These are phyloP conservation scores for Cajanus cajan DNA, from an alignment of 306 rosid species.

Conservation along the genomic window DNA sequence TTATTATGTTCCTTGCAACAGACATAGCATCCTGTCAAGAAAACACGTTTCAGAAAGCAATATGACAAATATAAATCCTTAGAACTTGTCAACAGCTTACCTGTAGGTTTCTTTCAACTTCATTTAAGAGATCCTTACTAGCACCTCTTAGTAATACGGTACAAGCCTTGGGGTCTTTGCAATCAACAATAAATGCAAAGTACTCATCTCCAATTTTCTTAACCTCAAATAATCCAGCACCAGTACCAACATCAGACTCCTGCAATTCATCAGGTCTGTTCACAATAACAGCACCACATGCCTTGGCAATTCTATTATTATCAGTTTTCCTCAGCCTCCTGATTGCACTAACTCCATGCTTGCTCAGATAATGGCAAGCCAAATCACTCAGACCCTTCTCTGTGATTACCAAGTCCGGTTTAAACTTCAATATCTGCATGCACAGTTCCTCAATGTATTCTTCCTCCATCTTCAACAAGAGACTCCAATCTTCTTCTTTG, in stretches of 20 bases:
- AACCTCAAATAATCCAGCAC: slow-evolving; percentile 93
- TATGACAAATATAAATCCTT: not conserved
- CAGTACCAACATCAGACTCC: slow-evolving; percentile 91
- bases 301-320: slow-evolving; percentile 91
- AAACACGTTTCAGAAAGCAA: slow-evolving; percentile 36
- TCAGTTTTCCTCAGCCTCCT: slow-evolving; percentile 90
- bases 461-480: slow-evolving; percentile 83
- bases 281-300: slow-evolving; percentile 92
- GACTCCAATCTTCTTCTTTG: slow-evolving; percentile 92
- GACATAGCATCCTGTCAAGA: slow-evolving; percentile 85
- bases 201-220: slow-evolving; percentile 93
- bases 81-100: slow-evolving; percentile 32
- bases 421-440: slow-evolving; percentile 80
- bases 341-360: slow-evolving; percentile 86
- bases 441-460: slow-evolving; percentile 86
- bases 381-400: slow-evolving; percentile 97
- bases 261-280: slow-evolving; percentile 93
- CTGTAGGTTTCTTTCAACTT: slow-evolving; percentile 94
- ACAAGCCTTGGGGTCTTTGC: slow-evolving; percentile 93
- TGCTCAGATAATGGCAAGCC: slow-evolving; percentile 90
- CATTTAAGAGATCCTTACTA: slow-evolving; percentile 87
- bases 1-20: slow-evolving; percentile 84
- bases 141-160: slow-evolving; percentile 85
- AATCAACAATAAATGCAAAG: slow-evolving; percentile 76
- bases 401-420: slow-evolving; percentile 86